A percentile compares a stretch with the other conserved stretches of the same genome.
Conservation (phyloP, 2,329 filamentous ascomycete genomes). For the Myriosclerotinia scirpicola region DNA sequence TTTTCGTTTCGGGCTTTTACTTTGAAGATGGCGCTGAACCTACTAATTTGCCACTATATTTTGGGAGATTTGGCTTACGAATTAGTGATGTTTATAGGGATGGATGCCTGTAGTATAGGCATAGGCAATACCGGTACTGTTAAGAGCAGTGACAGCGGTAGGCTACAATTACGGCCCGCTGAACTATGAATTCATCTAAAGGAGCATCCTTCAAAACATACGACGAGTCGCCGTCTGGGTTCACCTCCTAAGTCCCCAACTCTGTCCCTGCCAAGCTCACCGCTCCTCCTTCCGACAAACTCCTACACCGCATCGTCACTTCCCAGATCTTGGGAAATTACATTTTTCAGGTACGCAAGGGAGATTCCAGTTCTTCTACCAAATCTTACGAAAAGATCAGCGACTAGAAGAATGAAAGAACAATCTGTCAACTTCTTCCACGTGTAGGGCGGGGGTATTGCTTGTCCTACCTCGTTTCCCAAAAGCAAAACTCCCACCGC, state of each 20-base stretch:
- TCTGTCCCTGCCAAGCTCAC: conserved; percentile 9
- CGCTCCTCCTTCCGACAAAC: neutral
- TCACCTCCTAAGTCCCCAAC: too few relatives aligned
- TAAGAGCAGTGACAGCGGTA: neutral
- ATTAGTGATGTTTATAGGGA: neutral
- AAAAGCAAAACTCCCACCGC: neutral
- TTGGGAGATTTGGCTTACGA: neutral
- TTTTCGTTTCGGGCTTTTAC: neutral
- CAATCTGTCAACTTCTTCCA: neutral
- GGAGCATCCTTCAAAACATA: neutral
- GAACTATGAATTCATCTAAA: neutral
- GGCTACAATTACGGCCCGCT: neutral
- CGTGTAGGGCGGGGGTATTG: neutral
- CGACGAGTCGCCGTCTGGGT: neutral
- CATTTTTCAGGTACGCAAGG: conserved; percentile 1
- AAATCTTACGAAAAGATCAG: neutral
- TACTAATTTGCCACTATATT: conserved; percentile 7
- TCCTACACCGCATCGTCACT: conserved; percentile 7
- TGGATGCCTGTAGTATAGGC: conserved; percentile 1
- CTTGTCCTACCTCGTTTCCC: neutral
- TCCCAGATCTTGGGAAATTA: conserved; percentile 10
- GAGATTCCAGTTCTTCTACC: neutral
- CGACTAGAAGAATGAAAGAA: conserved; percentile 11
- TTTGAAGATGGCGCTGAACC: conserved; percentile 9
- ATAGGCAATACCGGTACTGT: too few relatives aligned